Conservation (phyloP, 495 filamentous ascomycete genomes). For the Podospora tetraspora region DNA sequence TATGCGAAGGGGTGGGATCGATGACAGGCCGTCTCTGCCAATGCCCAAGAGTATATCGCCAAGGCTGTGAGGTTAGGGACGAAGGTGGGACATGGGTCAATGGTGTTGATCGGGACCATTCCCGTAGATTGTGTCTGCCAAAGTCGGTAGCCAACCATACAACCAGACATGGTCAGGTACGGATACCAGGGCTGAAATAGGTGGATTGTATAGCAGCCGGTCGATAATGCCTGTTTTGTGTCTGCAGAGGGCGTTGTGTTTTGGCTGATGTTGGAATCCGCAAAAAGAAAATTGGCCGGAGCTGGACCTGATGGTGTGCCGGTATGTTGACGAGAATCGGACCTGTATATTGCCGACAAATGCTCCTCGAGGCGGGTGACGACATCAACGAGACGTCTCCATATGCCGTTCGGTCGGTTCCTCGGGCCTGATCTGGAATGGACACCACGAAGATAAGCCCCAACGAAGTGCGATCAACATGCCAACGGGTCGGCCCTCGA, state of each 20-base stretch:
- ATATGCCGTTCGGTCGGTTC: not conserved
- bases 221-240: constrained; percentile 11
- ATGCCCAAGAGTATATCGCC: not conserved
- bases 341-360: not conserved
- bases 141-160: constrained; percentile 14
- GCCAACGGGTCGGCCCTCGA: constrained; percentile 4
- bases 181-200: constrained; percentile 4
- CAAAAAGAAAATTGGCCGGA: not conserved
- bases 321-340: not conserved
- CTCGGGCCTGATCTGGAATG: not conserved
- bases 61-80: not conserved
- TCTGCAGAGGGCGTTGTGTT: not conserved
- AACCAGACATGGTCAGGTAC: not conserved
- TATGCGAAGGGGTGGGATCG: not conserved
- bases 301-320: constrained; percentile 4
- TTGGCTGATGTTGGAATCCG: constrained; percentile 10
- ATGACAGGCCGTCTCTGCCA: not conserved
- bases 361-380: not conserved
- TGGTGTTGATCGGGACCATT: not conserved
- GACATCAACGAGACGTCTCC: not conserved
- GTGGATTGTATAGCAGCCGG: constrained; percentile 3
- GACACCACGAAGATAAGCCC: not conserved
- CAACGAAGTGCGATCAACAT: not conserved
- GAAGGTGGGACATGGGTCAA: not conserved
- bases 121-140: not conserved